phyloP scores from a whole-genome alignment of 768 basidiomycete genomes.

The Coprinopsis cinerea region DNA sequence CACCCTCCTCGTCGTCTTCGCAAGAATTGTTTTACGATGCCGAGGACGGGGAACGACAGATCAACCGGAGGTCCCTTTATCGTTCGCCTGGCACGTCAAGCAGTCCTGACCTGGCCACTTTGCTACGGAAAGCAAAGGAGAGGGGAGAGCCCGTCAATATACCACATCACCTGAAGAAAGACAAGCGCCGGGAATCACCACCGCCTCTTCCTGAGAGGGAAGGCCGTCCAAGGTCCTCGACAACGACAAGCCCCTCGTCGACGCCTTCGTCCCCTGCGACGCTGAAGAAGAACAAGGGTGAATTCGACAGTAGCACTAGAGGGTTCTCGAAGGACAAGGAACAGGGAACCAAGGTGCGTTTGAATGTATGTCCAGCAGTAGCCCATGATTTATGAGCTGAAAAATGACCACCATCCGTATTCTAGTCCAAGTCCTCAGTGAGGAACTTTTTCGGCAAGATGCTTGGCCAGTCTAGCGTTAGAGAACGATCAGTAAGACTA shows the following conservation, averaged over 20 bases:
- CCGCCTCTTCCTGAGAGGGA: constrained; percentile 36
- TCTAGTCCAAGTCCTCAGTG: constrained; percentile 57
- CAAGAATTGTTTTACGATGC: constrained; percentile 59
- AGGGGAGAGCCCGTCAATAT: constrained; percentile 39
- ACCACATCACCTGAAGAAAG: constrained; percentile 25
- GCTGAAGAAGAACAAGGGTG: constrained; percentile 1
- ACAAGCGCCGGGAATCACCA: constrained; percentile 30
- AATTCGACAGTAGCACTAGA: constrained; percentile 8
- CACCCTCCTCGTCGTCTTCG: constrained; percentile 45
- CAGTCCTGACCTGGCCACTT: constrained; percentile 86
- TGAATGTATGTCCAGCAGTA: constrained; percentile 1
- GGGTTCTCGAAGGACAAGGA: constrained; percentile 13
- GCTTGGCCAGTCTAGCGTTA: constrained; percentile 57
- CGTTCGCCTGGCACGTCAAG: constrained; percentile 85
- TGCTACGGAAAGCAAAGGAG: constrained; percentile 80
- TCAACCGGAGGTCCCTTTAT: constrained; percentile 80
- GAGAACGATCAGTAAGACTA: constrained; percentile 61
- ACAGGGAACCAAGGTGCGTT: constrained; percentile 39
- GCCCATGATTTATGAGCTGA: constrained; percentile 9
- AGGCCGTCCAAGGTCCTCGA: constrained; percentile 8
- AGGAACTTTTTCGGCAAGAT: constrained; percentile 77
- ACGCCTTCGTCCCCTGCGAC: constrained; percentile 6
- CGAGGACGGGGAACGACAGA: constrained; percentile 57
- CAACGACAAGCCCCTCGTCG: constrained; percentile 5
- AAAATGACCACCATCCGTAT: background rate